Base-by-base conservation (phyloP, 1,284 basidiomycete species). In the Melanopsichium pennsylvanicum region DNA sequence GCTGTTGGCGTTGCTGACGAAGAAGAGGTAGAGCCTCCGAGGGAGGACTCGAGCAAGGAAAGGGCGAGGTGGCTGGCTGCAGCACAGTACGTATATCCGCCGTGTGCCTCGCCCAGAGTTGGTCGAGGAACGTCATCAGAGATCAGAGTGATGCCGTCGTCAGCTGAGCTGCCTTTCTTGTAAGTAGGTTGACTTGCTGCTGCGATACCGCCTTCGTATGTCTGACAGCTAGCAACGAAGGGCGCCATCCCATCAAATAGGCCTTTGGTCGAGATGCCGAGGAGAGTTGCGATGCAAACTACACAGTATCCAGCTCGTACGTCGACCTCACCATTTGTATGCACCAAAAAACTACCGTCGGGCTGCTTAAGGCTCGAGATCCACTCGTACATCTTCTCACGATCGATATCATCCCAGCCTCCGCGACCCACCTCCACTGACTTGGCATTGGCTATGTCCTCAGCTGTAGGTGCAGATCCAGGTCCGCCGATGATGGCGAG, bases 131-230 rank as follows among this genome's bases (percentile, higher is more conserved):
- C 38, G 18, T 56, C 45, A 4, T 52, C 51, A 15, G 50, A 25
- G 7, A 59, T 38, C 29, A 51, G 38, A 9, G 49, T 48, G 40
- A 59, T 46, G 8, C 26, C 23, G 4, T 18, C 9, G 0, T 37
- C 41, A 47, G 72, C 69, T 4, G 64, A 46, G 10, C 79, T 33
- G 27, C 27, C 15, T 27, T 43, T 32, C 22, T 46, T 60, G 15
- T 82, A 75, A 60, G 84, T 87, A 0, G 90, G 88, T 48, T 91
- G 88, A 0, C 91, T 90, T 0, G 92, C 85, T 4, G 90, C 91
- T 0, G 93, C 87, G 76, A 98, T 94, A 0, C 96, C 95, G 31
- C 96, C 96, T 83, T 99, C 96, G 83, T 95, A 98, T 0, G 94
- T 98, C 82, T 98, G 96, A 78, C 93, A 97, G 10, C 89, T 90